phyloP scores from a whole-genome alignment of 495 filamentous ascomycete species.

The Aspergillus asperescens region DNA sequence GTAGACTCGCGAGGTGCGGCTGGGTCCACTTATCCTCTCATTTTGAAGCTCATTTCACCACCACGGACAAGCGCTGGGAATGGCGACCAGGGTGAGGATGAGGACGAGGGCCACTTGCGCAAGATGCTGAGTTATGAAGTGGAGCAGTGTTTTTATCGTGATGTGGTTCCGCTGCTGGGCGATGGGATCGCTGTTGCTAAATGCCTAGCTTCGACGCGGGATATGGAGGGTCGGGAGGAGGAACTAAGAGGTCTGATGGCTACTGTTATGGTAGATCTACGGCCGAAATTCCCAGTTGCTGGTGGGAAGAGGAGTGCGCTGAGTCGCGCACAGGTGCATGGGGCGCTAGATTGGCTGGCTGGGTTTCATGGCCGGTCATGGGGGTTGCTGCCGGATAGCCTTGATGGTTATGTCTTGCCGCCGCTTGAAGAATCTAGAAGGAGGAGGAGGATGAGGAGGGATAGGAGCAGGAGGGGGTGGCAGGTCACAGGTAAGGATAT shows the following conservation, averaged over 20 bases:
- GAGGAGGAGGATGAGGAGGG: conserved; percentile 1
- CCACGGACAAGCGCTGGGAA: conserved; percentile 16
- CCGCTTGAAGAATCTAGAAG: conserved; percentile 28
- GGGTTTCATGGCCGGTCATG: conserved; percentile 28
- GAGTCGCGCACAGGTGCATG: conserved; percentile 22
- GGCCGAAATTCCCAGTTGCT: conserved; percentile 24
- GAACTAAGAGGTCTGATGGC: conserved; percentile 30
- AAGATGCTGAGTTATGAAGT: conserved; percentile 40
- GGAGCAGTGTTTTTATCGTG: conserved; percentile 32
- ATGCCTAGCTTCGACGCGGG: conserved; percentile 31
- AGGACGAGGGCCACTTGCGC: conserved; percentile 35
- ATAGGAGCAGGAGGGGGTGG: too few relatives aligned
- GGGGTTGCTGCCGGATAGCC: conserved; percentile 14
- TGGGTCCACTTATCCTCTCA: conserved; percentile 27
- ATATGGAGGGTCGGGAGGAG: conserved; percentile 19
- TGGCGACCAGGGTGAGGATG: too few relatives aligned
- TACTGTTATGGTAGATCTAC: conserved; percentile 34
- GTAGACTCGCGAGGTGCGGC: conserved; percentile 7
- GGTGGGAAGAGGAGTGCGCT: conserved; percentile 28
- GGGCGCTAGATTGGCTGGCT: conserved; percentile 32
- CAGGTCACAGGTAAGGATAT: background rate
- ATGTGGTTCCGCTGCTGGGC: conserved; percentile 27
- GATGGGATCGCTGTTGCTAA: conserved; percentile 27
- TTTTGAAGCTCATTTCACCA: conserved; percentile 37
- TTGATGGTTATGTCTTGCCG: conserved; percentile 25